These are phyloP conservation scores for Starmerella bombi DNA, from an alignment of 805 yeast species.

Conservation along the genomic window DNA sequence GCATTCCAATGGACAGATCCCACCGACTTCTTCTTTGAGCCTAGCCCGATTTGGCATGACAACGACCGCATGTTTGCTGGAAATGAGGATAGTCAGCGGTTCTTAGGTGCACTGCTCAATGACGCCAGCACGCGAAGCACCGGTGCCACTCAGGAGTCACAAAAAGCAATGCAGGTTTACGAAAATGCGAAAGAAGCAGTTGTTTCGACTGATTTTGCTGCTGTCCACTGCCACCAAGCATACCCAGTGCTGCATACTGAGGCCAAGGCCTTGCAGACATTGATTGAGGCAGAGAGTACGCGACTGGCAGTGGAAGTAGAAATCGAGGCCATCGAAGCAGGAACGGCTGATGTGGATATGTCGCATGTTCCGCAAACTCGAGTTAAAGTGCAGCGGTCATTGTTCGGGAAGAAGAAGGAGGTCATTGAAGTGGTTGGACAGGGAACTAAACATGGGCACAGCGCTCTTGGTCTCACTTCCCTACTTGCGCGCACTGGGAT, in stretches of 20 bases:
- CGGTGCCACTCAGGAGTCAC: slow-evolving; percentile 11
- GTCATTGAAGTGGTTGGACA: slow-evolving; percentile 20
- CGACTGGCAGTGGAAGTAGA: slow-evolving; percentile 73
- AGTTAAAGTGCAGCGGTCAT: slow-evolving; percentile 44
- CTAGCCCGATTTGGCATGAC: slow-evolving; percentile 94
- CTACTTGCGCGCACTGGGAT: slow-evolving; percentile 20
- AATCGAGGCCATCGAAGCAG: slow-evolving; percentile 77
- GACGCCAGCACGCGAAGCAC: slow-evolving; percentile 31
- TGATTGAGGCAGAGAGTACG: slow-evolving; percentile 57
- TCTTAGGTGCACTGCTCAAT: slow-evolving; percentile 27
- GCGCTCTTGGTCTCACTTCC: slow-evolving; percentile 20
- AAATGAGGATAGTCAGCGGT: slow-evolving; percentile 28
- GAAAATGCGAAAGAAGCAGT: slow-evolving; percentile 27
- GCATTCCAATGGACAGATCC: slow-evolving; percentile 65
- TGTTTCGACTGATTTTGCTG: slow-evolving; percentile 26
- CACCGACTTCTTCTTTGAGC: slow-evolving; percentile 66
- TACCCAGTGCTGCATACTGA: slow-evolving; percentile 36
- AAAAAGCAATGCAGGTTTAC: slow-evolving; percentile 26
- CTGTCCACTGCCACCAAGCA: slow-evolving; percentile 10
- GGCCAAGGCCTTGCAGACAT: slow-evolving; percentile 42
- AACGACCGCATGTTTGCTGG: slow-evolving; percentile 58
- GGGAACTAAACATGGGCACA: slow-evolving; percentile 5
- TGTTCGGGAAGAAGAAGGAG: slow-evolving; percentile 33
- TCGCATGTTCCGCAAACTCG: slow-evolving; percentile 25
- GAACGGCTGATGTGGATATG: slow-evolving; percentile 50